Conservation (phyloP, 2,329 filamentous ascomycete genomes). For the Lachnellula occidentalis region DNA sequence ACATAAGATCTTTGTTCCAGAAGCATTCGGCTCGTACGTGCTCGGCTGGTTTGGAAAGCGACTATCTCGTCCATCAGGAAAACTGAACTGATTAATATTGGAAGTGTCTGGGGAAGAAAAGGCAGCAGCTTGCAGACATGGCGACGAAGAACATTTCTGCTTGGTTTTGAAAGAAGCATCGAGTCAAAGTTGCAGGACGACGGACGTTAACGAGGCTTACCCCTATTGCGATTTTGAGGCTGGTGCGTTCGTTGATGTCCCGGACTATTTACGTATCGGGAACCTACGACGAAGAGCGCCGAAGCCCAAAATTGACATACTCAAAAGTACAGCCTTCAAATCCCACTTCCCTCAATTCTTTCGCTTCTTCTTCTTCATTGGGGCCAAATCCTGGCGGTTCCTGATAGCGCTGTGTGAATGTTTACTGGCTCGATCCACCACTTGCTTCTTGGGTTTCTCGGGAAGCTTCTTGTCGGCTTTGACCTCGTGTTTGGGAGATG, state of each 20-base stretch:
- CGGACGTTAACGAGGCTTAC: too few relatives aligned
- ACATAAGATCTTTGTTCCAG: too few relatives aligned
- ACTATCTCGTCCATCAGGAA: too few relatives aligned
- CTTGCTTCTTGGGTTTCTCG: neutral
- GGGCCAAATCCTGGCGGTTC: neutral
- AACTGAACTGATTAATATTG: too few relatives aligned
- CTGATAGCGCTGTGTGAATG: neutral
- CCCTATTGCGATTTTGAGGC: too few relatives aligned
- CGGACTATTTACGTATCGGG: neutral
- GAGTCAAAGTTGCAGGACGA: too few relatives aligned
- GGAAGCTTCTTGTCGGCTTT: neutral
- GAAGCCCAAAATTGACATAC: neutral
- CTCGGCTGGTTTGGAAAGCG: too few relatives aligned
- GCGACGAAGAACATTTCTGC: too few relatives aligned
- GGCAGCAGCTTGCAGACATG: too few relatives aligned
- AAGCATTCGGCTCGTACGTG: too few relatives aligned
- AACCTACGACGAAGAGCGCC: neutral
- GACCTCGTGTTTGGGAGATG: neutral
- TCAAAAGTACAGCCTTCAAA: neutral
- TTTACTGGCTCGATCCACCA: neutral
- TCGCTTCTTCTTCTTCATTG: slow-evolving; percentile 1
- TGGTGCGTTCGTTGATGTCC: neutral
- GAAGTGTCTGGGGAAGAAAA: too few relatives aligned
- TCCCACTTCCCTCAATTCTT: neutral
- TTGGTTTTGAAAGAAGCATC: too few relatives aligned